These are phyloP conservation scores for Microcera coccophila DNA, from an alignment of 2,329 filamentous ascomycete species.

Conservation along the genomic window DNA sequence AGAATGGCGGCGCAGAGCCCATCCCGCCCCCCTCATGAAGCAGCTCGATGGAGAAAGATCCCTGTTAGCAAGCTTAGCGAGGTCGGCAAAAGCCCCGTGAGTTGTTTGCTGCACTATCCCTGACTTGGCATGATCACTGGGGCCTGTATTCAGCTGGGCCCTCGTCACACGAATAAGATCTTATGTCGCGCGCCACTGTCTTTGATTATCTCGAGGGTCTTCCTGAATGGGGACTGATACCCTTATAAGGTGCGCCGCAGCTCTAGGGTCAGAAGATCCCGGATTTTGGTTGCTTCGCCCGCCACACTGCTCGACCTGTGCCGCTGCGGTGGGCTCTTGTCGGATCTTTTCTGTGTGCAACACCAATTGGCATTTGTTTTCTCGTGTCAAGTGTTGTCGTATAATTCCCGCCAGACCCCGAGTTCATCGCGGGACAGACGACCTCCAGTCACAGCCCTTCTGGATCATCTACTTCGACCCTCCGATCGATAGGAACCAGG, in stretches of 20 bases:
- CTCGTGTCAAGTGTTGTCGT: neutral
- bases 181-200: neutral
- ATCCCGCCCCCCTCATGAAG: neutral
- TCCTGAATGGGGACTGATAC: neutral
- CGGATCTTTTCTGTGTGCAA: neutral
- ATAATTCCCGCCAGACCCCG: neutral
- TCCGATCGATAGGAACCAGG: neutral
- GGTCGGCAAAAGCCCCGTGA: slow-evolving; percentile 1
- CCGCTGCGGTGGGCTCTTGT: neutral
- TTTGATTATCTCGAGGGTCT: neutral
- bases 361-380: neutral
- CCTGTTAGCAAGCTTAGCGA: neutral
- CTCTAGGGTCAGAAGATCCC: neutral
- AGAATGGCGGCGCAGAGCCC: neutral
- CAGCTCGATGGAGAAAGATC: neutral
- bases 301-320: neutral
- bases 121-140: neutral
- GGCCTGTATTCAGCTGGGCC: slow-evolving; percentile 1
- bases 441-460: neutral
- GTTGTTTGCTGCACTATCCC: slow-evolving; percentile 1
- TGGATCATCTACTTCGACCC: neutral
- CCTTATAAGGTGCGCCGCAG: neutral
- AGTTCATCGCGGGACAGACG: neutral
- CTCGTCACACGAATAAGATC: slow-evolving; percentile 1
- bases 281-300: neutral